Percentiles rank a stretch among this genome's conserved stretches.
phyloP scores from a whole-genome alignment of 2,329 filamentous ascomycete species.

The Monosporascus sp. region DNA sequence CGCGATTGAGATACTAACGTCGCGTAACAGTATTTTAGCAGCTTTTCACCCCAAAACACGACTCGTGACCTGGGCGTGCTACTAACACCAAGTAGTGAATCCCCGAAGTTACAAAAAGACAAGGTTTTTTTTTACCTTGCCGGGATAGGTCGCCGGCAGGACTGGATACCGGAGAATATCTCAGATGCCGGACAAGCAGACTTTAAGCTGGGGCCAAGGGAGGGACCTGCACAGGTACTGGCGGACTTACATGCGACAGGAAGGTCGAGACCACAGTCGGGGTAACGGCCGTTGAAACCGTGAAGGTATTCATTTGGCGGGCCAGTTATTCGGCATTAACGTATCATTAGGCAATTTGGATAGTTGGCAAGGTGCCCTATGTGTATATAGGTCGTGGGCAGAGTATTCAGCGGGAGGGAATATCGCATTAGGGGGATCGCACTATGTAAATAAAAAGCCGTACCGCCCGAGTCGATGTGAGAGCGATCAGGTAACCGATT shows the following conservation, averaged over 20 bases:
- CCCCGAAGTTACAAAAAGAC: not conserved
- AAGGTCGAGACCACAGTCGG: slow-evolving; percentile 84
- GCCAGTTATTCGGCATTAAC: not conserved
- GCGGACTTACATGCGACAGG: slow-evolving; percentile 68
- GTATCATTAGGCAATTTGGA: not conserved
- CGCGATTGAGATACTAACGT: slow-evolving; percentile 75
- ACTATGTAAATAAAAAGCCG: not conserved
- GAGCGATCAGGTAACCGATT: no score
- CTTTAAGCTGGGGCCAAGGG: not conserved
- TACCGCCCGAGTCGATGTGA: not conserved
- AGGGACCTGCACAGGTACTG: not conserved
- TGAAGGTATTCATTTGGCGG: slow-evolving; percentile 56
- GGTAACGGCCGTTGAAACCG: slow-evolving; percentile 77
- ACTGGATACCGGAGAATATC: not conserved
- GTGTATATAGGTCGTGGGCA: no score
- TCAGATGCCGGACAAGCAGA: not conserved
- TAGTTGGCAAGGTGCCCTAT: no score
- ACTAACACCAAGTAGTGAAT: not conserved
- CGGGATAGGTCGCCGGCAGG: not conserved
- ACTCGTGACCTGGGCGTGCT: not conserved
- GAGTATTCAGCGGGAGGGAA: not conserved
- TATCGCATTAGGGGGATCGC: not conserved
- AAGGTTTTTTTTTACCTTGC: slow-evolving; percentile 7
- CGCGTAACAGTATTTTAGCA: slow-evolving; percentile 13
- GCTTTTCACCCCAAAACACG: not conserved